Base-by-base conservation (phyloP, 805 yeast genomes). In the Candida jianshihensis region DNA sequence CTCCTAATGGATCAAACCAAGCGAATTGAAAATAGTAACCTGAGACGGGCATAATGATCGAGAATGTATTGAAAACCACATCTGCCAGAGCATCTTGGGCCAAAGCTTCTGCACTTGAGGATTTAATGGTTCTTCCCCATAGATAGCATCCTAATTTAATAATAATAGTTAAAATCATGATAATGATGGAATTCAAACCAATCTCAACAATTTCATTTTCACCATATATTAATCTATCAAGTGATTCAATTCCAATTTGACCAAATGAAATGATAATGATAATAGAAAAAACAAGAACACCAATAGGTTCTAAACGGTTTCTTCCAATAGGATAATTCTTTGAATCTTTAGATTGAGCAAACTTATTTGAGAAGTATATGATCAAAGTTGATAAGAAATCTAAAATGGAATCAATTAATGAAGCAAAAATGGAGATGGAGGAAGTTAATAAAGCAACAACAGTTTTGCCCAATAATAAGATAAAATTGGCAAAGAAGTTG, bases 61-160 rank as follows among this genome's bases (percentile, higher is more conserved):
- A 82, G 30, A 81, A 80, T 1, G 69, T 49, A 59, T 84, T 84
- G 65, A 83, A 83, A 4, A 82, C 70, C 22, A 83, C 72, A 56
- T 84, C 94, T 1, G 89, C 83, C 57, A 70, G 66, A 0, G 92
- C 92, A 58, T 84, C 94, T 56, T 82, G 90, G 2, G 89, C 85
- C 37, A 83, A 61, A 0, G 94, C 94, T 50, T 77, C 81, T 3
- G 84, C 80, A 0, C 88, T 76, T 14, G 81, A 71, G 13, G 86
- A 78, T 14, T 68, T 60, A 41, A 81, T 70, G 12, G 64, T 58
- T 27, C 70, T 61, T 51, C 90, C 83, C 75, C 83, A 73, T 11
- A 71, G 20, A 68, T 74, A 84, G 47, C 87, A 78, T 2, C 64
- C 67, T 6, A 77, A 46, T 50, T 83, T 83, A 20, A 73, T 64